Evolutionary conservation across 2,329 filamentous ascomycete species (phyloP), one percentile per base, ranked within the genome.

Genomic region (Drechslerella coelobrocha): DNA sequence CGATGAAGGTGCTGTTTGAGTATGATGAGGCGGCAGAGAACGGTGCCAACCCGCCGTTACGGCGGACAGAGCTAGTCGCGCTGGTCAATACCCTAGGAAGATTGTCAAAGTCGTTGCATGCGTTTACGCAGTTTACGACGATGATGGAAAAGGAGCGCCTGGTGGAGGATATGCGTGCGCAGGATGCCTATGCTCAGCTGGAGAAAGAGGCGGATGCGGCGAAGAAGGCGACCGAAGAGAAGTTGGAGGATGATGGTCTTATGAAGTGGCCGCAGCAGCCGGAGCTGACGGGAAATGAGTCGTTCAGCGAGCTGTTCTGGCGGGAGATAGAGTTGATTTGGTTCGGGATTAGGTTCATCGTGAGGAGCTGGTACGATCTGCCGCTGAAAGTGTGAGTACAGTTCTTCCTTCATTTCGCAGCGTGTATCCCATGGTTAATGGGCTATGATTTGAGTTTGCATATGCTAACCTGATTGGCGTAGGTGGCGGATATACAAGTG

Each of bases 1-100:
- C 94, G 0, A 82, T 99, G 73, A 99, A 99, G 81, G 89, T 99
- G 2, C 84, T 99, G 1, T 99, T 99, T 76, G 94, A 99, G 79
- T 94, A 92, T 73, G 92, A 96, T 17, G 75, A 76, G 41, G 72
- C 73, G 43, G 57, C 59, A 74, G 84, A 88, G 73, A 83, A 82
- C 26, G 82, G 82, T 23, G 84, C 85, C 66, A 86, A 87, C 75
- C 92, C 91, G 0, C 82, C 85, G 12, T 84, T 97, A 19, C 87
- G 92, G 78, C 85, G 94, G 73, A 97, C 93, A 0, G 94, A 99
- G 80, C 83, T 99, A 9, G 94, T 99, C 19, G 91, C 94, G 1
- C 83, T 99, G 19, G 89, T 97, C 81, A 99, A 99, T 80, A 97
- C 94, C 0, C 88, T 97, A 68, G 91, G 90, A 27, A 86, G 93